Base-by-base conservation (phyloP, 2,329 filamentous ascomycete species). In the Thermomyces lanuginosus region DNA sequence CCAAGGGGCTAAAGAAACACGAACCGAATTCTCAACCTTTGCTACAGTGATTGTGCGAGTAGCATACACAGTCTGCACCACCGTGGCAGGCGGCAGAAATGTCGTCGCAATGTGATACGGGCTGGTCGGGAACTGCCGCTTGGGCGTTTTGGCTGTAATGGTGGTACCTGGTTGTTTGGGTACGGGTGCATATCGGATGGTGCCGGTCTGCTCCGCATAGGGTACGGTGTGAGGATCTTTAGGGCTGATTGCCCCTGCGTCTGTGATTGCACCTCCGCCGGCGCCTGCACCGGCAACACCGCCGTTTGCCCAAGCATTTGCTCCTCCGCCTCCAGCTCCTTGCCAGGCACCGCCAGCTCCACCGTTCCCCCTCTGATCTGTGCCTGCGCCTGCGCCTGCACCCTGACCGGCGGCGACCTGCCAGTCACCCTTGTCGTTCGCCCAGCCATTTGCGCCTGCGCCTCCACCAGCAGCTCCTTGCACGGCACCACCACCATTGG, bases 171-270 rank as follows among this genome's bases (percentile, higher is more conserved):
- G 68, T n/a, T 62, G 52, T 26, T 60, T 60, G 34, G 70, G 65
- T 64, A 71, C 68, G 1, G 70, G 69, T 8, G 69, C 70, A 44
- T 69, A 75, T 41, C 62, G 63, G 3, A 64, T 72, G 16, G 55
- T 42, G 1, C 69, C 70, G 0, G 58, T 64, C 43, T 75, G 70
- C 37, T 62, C 48, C 3, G 55, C 56, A 38, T 71, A 74, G 3
- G 64, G 60, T 5, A 71, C 47, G 2, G 42, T 17, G 20, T 53
- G 35, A 48, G 55, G 7, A 33, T 32, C 7, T 36, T n/a, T n/a
- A n/a, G n/a, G n/a, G n/a, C n/a, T n/a, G n/a, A n/a, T n/a, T n/a
- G n/a, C n/a, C n/a, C 24, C 16, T 3, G 16, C 16, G 5, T 24
- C 19, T 9, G 24, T 18, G n/a, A 18, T 23, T 2, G 30, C 17